A percentile compares a stretch with the other conserved stretches of the same genome.
These are phyloP conservation scores for Tieghemiomyces parasiticus DNA, from an alignment of 192 early-diverging fungal species.

Conservation along the genomic window DNA sequence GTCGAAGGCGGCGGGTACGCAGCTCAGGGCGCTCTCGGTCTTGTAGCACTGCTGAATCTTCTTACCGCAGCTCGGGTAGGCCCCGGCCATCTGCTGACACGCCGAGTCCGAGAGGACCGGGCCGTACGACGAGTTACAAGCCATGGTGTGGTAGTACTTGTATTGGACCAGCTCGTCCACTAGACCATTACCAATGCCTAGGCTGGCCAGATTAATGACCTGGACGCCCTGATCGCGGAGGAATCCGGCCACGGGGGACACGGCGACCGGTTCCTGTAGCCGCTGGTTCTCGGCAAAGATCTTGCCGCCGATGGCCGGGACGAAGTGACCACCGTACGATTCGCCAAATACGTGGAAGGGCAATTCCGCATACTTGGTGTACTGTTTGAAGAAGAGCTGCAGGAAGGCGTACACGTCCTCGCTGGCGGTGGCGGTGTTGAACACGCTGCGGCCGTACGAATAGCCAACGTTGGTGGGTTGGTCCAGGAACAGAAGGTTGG, in stretches of 20 bases:
- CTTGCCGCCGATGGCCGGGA: constrained; percentile 74
- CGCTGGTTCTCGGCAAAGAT: constrained; percentile 56
- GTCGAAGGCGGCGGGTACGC: constrained; percentile 69
- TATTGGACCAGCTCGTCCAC: constrained; percentile 82
- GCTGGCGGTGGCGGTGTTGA: constrained; percentile 59
- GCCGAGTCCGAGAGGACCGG: constrained; percentile 58
- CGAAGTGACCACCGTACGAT: constrained; percentile 81
- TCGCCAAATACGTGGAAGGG: constrained; percentile 86
- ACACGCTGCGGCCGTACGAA: constrained; percentile 62
- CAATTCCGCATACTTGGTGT: constrained; percentile 61
- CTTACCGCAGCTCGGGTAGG: constrained; percentile 55
- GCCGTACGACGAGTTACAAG: constrained; percentile 53
- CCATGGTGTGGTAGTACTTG: constrained; percentile 69
- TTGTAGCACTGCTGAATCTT: constrained; percentile 78
- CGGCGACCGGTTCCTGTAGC: not conserved
- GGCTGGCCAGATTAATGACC: constrained; percentile 52
- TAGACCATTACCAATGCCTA: constrained; percentile 85
- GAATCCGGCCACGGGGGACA: constrained; percentile 7
- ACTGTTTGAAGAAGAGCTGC: constrained; percentile 77
- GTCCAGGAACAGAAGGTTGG: constrained; percentile 74
- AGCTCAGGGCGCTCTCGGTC: constrained; percentile 54
- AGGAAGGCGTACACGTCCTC: constrained; percentile 84
- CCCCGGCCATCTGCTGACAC: constrained; percentile 58
- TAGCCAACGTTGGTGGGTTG: constrained; percentile 89
- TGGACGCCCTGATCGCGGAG: constrained; percentile 23